phyloP scores from a whole-genome alignment of 1,284 basidiomycete genomes.

The Cryptococcus wingfieldii region DNA sequence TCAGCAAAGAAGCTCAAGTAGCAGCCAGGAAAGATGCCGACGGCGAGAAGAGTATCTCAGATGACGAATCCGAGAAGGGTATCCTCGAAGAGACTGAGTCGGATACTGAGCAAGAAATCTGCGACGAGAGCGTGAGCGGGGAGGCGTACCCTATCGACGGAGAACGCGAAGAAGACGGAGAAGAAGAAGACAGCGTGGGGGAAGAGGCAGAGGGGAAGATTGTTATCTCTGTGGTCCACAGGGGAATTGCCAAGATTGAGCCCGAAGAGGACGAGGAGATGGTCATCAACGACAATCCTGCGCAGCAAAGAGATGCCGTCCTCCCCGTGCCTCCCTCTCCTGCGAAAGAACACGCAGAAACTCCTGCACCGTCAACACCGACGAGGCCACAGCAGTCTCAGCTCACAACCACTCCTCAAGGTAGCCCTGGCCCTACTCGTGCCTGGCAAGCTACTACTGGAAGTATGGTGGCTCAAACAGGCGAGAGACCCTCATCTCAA shows the following conservation, averaged over 20 bases:
- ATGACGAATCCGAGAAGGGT: background rate
- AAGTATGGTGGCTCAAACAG: no score
- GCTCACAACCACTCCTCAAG: no score
- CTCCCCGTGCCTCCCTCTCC: no score
- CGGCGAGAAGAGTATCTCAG: background rate
- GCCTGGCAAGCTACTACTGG: no score
- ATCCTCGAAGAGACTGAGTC: background rate
- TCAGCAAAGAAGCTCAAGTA: no score
- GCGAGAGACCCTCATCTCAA: no score
- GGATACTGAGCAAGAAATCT: conserved; percentile 34
- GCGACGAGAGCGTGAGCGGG: conserved; percentile 35
- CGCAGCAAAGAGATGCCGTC: no score
- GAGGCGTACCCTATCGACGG: conserved; percentile 15
- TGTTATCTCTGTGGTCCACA: conserved; percentile 27
- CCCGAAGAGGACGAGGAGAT: conserved; percentile 22
- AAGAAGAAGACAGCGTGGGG: conserved; percentile 8
- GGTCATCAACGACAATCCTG: conserved; percentile 2
- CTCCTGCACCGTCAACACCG: no score
- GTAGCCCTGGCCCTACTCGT: no score
- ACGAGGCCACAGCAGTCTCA: no score
- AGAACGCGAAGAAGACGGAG: conserved; percentile 18
- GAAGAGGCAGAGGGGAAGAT: conserved; percentile 16
- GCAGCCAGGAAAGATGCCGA: background rate
- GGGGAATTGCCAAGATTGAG: conserved; percentile 34
- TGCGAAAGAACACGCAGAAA: no score